Evolutionary conservation across 1,284 basidiomycete species (phyloP).

Genomic region (Fomitopsis schrenkii): DNA sequence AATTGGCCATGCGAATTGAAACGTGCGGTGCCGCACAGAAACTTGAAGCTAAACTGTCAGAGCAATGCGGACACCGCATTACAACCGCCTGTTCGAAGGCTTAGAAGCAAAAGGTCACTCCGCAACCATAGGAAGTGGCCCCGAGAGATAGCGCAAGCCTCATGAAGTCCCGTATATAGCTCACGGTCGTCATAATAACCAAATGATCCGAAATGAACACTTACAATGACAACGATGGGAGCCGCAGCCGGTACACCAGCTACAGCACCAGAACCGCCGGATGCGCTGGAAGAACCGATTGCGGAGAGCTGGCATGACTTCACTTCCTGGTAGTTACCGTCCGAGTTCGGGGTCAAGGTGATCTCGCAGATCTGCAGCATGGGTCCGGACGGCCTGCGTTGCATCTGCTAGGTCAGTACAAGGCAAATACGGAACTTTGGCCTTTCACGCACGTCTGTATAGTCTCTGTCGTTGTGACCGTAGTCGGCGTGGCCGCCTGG

Average conservation of each 20-base stretch:
- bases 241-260: slow-evolving; percentile 1
- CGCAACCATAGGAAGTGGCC: no score
- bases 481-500: slow-evolving; percentile 22
- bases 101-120: no score
- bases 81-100: no score
- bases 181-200: neutral
- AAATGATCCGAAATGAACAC: neutral
- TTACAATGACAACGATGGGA: slow-evolving; percentile 2
- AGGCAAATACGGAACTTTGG: neutral
- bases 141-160: neutral
- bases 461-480: slow-evolving; percentile 25
- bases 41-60: no score
- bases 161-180: neutral
- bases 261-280: slow-evolving; percentile 11
- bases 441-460: slow-evolving; percentile 31
- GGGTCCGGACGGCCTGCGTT: slow-evolving; percentile 29
- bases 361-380: slow-evolving; percentile 63
- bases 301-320: slow-evolving; percentile 48
- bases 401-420: neutral
- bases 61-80: no score
- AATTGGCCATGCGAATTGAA: no score
- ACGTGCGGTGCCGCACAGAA: no score
- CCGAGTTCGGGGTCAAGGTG: slow-evolving; percentile 54
- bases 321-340: slow-evolving; percentile 50
- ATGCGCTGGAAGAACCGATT: slow-evolving; percentile 13